These are phyloP conservation scores for Zizania latifolia DNA, from an alignment of 176 grass and related monocot species.

Conservation along the genomic window DNA sequence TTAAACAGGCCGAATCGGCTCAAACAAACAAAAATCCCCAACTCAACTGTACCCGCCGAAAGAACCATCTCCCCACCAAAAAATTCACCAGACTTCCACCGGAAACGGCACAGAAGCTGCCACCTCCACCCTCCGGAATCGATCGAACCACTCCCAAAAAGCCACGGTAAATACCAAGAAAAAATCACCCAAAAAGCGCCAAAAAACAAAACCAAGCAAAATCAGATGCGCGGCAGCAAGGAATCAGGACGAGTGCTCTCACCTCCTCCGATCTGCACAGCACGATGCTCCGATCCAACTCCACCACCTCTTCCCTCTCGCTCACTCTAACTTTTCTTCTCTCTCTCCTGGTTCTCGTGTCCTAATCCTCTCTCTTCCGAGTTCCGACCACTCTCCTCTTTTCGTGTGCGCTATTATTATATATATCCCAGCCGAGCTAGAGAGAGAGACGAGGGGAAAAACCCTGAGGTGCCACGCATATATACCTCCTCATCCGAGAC, in stretches of 20 bases:
- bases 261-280: constrained; percentile 45
- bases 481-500: constrained; percentile 13
- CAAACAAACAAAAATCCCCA: background rate
- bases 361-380: constrained; percentile 27
- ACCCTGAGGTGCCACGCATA: constrained; percentile 4
- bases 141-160: background rate
- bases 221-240: background rate
- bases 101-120: background rate
- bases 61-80: background rate
- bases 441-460: background rate
- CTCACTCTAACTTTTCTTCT: constrained; percentile 11
- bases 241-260: constrained; percentile 19
- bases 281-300: constrained; percentile 6
- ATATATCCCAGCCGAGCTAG: background rate
- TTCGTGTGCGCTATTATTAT: constrained; percentile 35
- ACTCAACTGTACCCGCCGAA: background rate
- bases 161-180: background rate
- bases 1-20: constrained; percentile 6
- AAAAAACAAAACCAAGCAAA: background rate
- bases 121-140: background rate
- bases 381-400: constrained; percentile 1
- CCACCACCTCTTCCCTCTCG: constrained; percentile 17
- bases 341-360: constrained; percentile 19
- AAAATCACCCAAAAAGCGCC: background rate
- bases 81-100: too few species aligned